Base-by-base conservation (phyloP, 2,329 filamentous ascomycete genomes). In the Ustulina deusta region DNA sequence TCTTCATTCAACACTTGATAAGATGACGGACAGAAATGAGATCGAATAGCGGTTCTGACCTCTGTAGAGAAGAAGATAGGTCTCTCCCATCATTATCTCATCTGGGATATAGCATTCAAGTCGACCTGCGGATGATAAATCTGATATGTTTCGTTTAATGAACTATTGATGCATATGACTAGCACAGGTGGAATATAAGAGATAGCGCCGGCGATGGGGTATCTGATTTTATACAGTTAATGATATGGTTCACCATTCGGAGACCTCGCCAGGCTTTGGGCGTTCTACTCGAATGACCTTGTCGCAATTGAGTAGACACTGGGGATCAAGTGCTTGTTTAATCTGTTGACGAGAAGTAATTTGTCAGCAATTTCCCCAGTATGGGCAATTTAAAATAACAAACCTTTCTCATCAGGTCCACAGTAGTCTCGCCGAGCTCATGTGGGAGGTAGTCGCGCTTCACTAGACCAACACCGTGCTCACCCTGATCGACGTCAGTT, bases 381-480 rank as follows among this genome's bases (percentile, higher is more conserved):
- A 17, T 58, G 65, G 57, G 9, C 11, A 63, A 65, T 54, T 22
- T 54, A 17, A 20, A 0, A 38, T 2, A 46, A 79, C 83, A 74
- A 80, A 91, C 89, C 85, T 91, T 92, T 80, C 93, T 87, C 93
- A 97, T 97, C 25, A 91, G 85, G 80, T 94, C 91, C 9, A 97
- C 92, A 0, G 92, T 93, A 13, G 81, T 83, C 78, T 89, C 83
- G 13, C 93, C 92, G 46, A 96, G 83, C 80, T 97, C 93, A 75
- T 94, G 91, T 10, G 89, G 85, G 49, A 97, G 84, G 76, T 95
- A 95, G 77, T 96, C 93, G 72, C 93, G 85, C 86, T 97, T 97
- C 64, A 95, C 91, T 55, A 97, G 82, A 6, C 93, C 93, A 61
- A 96, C 90, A 48, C 93, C 93, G 78, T 97, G 93, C 80, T 97